These are phyloP conservation scores for Micromonas pusilla DNA, from an alignment of 139 green algal genomes.

Conservation along the genomic window DNA sequence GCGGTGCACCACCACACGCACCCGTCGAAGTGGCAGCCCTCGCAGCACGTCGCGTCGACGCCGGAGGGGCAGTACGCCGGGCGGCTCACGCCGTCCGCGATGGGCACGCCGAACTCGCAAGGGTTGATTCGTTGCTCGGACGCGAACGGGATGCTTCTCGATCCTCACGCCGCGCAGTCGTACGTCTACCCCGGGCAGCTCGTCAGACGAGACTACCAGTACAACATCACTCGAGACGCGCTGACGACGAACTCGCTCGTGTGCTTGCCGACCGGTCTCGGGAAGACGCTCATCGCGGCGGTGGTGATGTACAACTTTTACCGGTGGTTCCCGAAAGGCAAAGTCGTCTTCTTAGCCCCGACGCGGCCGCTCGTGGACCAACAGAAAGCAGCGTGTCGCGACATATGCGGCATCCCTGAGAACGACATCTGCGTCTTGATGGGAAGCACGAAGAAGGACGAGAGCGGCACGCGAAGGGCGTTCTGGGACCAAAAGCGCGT, in stretches of 20 bases:
- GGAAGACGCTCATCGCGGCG: slow-evolving; percentile 93
- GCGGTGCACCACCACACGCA: too few species aligned
- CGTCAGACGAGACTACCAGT: slow-evolving; percentile 42
- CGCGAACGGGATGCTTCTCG: background rate
- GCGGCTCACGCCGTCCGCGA: background rate
- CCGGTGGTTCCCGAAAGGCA: slow-evolving; percentile 76
- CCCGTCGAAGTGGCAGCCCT: too few species aligned
- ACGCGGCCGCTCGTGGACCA: slow-evolving; percentile 86
- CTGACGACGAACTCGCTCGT: slow-evolving; percentile 88
- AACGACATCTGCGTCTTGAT: slow-evolving; percentile 37
- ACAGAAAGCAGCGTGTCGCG: slow-evolving; percentile 74
- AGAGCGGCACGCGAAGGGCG: slow-evolving; percentile 29
- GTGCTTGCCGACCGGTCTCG: slow-evolving; percentile 88
- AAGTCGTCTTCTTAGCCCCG: slow-evolving; percentile 82
- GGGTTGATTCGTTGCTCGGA: background rate
- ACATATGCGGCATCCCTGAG: slow-evolving; percentile 65
- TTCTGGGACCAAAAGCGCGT: slow-evolving; percentile 60
- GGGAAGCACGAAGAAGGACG: slow-evolving; percentile 31
- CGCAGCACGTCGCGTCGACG: too few species aligned
- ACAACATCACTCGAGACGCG: slow-evolving; percentile 41
- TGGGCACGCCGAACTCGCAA: background rate
- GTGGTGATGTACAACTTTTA: slow-evolving; percentile 92
- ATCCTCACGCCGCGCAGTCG: slow-evolving; percentile 1
- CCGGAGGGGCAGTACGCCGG: too few species aligned
- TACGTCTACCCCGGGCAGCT: slow-evolving; percentile 26